Conservation (phyloP, 306 rosid species). For the Corylus avellana region DNA sequence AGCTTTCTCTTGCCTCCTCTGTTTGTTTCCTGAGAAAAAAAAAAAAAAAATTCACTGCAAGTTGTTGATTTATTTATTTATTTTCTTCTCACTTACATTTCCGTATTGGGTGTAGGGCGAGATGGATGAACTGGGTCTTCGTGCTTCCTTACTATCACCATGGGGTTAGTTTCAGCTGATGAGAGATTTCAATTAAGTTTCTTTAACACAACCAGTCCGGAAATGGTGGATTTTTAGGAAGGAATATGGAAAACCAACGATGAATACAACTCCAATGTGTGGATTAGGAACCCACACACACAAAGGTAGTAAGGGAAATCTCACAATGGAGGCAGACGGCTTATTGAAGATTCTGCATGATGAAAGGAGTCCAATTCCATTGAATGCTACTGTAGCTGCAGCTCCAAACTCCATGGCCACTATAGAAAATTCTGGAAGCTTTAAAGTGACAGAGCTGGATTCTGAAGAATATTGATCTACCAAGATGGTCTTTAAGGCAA, state of each 20-base stretch:
- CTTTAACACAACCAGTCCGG: no score
- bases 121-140: no score
- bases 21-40: no score
- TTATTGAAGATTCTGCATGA: not conserved
- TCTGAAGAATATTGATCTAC: not conserved
- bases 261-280: not conserved
- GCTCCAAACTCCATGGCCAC: not conserved
- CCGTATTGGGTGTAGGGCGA: no score
- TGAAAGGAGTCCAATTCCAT: not conserved
- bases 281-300: not conserved
- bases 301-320: not conserved
- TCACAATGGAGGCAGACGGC: not conserved
- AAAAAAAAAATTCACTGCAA: no score
- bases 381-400: not conserved
- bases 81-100: no score
- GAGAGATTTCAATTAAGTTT: not conserved
- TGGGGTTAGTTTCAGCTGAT: not conserved
- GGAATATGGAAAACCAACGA: not conserved
- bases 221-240: not conserved
- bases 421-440: not conserved
- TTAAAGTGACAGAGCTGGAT: not conserved
- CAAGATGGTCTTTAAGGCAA: constrained; percentile 8
- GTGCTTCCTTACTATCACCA: no score
- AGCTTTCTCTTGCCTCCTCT: no score
- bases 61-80: no score